Evolutionary conservation across 257 asterid genomes (phyloP), one percentile per base, ranked within the genome.

Genomic region (Nicotiana knightiana): DNA sequence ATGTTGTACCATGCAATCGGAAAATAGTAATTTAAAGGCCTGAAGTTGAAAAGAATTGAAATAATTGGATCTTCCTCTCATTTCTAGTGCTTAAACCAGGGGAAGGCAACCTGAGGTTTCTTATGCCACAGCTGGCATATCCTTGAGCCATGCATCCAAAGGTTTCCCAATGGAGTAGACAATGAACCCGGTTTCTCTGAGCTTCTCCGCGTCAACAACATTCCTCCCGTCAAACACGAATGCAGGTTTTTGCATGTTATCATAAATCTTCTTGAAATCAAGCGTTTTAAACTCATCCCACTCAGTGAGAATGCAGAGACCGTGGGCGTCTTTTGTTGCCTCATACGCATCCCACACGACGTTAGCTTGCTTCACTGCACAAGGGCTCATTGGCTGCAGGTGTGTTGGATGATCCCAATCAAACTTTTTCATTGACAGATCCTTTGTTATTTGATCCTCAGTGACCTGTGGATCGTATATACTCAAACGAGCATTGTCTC

Each of bases 391-490:
- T 5, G 87, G 88, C 59, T 85, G 90, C 37, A 85, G 85, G 33
- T 83, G 88, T 68, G 81, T 21, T 1, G 91, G 89, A 82, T 84
- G 87, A 15, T 90, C 93, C 93, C 91, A 90, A 46, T 85, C 91
- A 11, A 86, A 87, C 82, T 86, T 88, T 55, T 81, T 81, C 91
- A 86, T 87, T 0, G 88, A 63, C 7, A 90, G 85, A 81, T 88
- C 93, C 80, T 85, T 86, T 59, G 81, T 83, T 32, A 90, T 87
- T 70, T 90, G 91, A 30, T 81, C 88, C 67, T 66, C 82, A 3
- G 91, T 67, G 10, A 88, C 93, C 83, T 88, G 90, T 24, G 93
- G 93, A 68, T 90, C 93, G 17, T 90, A 90, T 51, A 88, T 90
- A 83, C 86, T 88, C 73, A 90, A 68, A 2, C 35, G 81, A 10